These are phyloP conservation scores for Didymella segeticola DNA, from an alignment of 2,329 filamentous ascomycete genomes.

Conservation along the genomic window DNA sequence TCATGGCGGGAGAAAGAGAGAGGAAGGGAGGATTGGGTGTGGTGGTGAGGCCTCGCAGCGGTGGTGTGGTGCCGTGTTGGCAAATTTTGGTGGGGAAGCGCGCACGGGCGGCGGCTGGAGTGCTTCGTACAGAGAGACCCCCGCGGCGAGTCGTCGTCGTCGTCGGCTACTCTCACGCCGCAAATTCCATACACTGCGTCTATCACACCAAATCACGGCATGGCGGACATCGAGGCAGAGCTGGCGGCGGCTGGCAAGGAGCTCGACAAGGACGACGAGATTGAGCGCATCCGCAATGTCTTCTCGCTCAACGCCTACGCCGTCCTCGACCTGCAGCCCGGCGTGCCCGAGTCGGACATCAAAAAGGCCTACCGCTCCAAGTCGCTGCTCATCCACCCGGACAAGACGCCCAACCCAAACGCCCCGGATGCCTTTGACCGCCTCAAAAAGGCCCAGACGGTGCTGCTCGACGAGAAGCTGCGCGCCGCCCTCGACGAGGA, in stretches of 20 bases:
- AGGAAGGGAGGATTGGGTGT: too few relatives aligned
- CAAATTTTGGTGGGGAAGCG: slow-evolving; percentile 37
- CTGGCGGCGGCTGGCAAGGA: slow-evolving; percentile 67
- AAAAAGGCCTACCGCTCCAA: slow-evolving; percentile 94
- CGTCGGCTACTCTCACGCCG: too few relatives aligned
- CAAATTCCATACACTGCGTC: too few relatives aligned
- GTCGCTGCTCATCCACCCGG: slow-evolving; percentile 97
- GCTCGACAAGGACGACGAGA: slow-evolving; percentile 94
- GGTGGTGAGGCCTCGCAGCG: too few relatives aligned
- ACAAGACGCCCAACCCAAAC: slow-evolving; percentile 90
- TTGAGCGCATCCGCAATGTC: slow-evolving; percentile 89
- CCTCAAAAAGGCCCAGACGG: slow-evolving; percentile 90
- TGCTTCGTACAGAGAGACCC: too few relatives aligned
- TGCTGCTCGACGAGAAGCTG: slow-evolving; percentile 92
- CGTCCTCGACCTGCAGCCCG: slow-evolving; percentile 92
- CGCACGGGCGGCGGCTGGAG: too few relatives aligned
- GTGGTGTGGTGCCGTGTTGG: too few relatives aligned
- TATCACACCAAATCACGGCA: too few relatives aligned
- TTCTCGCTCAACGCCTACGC: slow-evolving; percentile 89
- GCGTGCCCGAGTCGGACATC: slow-evolving; percentile 94
- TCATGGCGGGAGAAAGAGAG: too few relatives aligned
- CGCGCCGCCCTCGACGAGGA: slow-evolving; percentile 88
- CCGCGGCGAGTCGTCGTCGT: too few relatives aligned
- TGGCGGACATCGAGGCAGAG: slow-evolving; percentile 58
- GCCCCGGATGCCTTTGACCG: slow-evolving; percentile 97